Conservation (phyloP, 2,329 filamentous ascomycete species). For the Epichloe typhina region DNA sequence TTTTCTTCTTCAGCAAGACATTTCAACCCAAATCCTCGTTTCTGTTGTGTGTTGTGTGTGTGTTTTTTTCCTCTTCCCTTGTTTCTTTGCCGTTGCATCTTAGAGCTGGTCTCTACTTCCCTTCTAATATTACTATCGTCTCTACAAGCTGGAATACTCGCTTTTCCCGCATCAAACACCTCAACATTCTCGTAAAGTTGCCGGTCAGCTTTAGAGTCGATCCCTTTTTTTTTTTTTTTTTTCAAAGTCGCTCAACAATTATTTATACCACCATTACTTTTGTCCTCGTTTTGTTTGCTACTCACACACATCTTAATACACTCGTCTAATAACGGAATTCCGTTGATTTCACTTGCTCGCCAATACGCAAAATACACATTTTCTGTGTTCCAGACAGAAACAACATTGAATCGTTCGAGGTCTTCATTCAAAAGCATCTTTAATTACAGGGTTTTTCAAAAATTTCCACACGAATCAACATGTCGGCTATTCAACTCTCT, state of each 20-base stretch:
- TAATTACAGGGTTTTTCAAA: not conserved
- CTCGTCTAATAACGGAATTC: constrained; percentile 31
- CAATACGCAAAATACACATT: constrained; percentile 16
- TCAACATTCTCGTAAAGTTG: constrained; percentile 18
- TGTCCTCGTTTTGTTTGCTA: not conserved
- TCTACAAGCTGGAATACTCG: constrained; percentile 8
- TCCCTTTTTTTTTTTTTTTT: not conserved
- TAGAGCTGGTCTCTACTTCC: constrained; percentile 43
- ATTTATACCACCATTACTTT: constrained; percentile 10
- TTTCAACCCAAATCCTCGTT: constrained; percentile 41
- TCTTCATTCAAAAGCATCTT: constrained; percentile 10
- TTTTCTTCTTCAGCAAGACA: constrained; percentile 52
- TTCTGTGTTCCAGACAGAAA: constrained; percentile 2
- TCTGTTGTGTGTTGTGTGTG: constrained; percentile 27
- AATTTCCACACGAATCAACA: constrained; percentile 32
- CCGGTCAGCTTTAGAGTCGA: constrained; percentile 28
- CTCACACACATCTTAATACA: constrained; percentile 17
- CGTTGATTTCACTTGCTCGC: constrained; percentile 45
- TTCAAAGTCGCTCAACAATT: constrained; percentile 6
- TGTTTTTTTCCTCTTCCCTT: constrained; percentile 19
- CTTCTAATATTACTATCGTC: constrained; percentile 19
- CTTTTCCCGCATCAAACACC: constrained; percentile 2
- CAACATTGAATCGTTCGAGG: constrained; percentile 14
- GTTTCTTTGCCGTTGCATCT: constrained; percentile 23
- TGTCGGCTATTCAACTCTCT: constrained; percentile 86